Conservation (phyloP, 2,329 filamentous ascomycete genomes). For the Diaporthe australafricana region DNA sequence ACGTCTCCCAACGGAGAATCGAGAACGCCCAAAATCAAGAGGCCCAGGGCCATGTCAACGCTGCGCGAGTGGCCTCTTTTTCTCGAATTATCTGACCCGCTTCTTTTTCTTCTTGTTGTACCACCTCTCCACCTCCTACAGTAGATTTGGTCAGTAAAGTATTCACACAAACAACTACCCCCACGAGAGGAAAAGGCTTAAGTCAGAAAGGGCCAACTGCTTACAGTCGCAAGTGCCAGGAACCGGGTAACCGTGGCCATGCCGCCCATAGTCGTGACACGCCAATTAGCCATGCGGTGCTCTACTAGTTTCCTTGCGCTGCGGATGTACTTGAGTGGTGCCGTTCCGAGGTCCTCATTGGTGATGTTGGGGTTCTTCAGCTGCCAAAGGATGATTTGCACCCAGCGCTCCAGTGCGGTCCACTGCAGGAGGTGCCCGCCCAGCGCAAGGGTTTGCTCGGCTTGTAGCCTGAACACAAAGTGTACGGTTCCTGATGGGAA, state of each 20-base stretch:
- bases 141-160: not conserved
- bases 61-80: not conserved
- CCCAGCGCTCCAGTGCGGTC: slow-evolving; percentile 47
- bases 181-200: not conserved
- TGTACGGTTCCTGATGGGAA: slow-evolving; percentile 50
- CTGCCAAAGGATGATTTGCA: slow-evolving; percentile 45
- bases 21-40: not conserved
- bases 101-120: slow-evolving; percentile 36
- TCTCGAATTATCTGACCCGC: slow-evolving; percentile 15
- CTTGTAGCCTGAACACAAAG: slow-evolving; percentile 47
- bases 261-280: slow-evolving; percentile 34
- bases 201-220: not conserved
- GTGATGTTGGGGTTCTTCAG: slow-evolving; percentile 45
- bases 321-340: slow-evolving; percentile 35
- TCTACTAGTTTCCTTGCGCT: slow-evolving; percentile 35
- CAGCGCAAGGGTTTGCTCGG: slow-evolving; percentile 46
- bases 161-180: not conserved
- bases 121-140: slow-evolving; percentile 36
- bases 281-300: slow-evolving; percentile 31
- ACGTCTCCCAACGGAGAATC: not conserved
- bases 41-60: not conserved
- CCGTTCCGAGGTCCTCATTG: slow-evolving; percentile 45
- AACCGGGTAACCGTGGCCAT: slow-evolving; percentile 33
- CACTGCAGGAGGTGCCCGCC: slow-evolving; percentile 50
- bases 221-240: slow-evolving; percentile 33